Conservation (phyloP, 2,329 filamentous ascomycete species). For the Talaromyces sp. region DNA sequence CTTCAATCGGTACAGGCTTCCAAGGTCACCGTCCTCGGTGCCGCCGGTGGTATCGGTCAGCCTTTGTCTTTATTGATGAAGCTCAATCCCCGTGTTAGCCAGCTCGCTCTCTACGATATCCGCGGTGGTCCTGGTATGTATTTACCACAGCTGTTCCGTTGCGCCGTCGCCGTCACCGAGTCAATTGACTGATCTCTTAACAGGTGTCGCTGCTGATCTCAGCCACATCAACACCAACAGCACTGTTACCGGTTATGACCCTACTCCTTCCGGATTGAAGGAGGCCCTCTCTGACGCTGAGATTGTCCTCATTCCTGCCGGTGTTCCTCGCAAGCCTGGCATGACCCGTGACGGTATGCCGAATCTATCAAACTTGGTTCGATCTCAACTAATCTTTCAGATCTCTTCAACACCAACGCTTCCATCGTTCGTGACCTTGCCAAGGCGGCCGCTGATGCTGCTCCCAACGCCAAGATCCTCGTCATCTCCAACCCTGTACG, state of each 20-base stretch:
- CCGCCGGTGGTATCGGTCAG: conserved; percentile 96
- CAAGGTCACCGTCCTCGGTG: conserved; percentile 97
- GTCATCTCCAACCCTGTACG: conserved; percentile 93
- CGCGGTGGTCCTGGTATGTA: conserved; percentile 77
- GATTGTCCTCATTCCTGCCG: conserved; percentile 95
- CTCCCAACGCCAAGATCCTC: conserved; percentile 90
- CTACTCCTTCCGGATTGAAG: conserved; percentile 70
- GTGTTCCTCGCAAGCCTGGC: conserved; percentile 97
- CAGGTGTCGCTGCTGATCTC: conserved; percentile 96
- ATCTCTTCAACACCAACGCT: conserved; percentile 99
- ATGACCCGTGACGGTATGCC: conserved; percentile 88
- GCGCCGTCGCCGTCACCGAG: background rate
- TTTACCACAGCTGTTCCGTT: background rate
- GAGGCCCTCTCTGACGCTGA: conserved; percentile 80
- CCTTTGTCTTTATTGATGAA: conserved; percentile 96
- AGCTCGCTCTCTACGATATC: conserved; percentile 98
- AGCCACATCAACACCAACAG: conserved; percentile 99
- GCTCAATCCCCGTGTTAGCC: conserved; percentile 90
- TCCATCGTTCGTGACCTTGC: conserved; percentile 98
- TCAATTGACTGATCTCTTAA: conserved; percentile 3
- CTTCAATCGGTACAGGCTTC: conserved; percentile 61
- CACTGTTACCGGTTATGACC: conserved; percentile 83
- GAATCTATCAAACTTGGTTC: background rate
- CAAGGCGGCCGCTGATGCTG: conserved; percentile 84
- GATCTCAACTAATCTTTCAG: conserved; percentile 39